Base-by-base conservation (phyloP, 2,329 filamentous ascomycete species). In the Ascomycota sp. region DNA sequence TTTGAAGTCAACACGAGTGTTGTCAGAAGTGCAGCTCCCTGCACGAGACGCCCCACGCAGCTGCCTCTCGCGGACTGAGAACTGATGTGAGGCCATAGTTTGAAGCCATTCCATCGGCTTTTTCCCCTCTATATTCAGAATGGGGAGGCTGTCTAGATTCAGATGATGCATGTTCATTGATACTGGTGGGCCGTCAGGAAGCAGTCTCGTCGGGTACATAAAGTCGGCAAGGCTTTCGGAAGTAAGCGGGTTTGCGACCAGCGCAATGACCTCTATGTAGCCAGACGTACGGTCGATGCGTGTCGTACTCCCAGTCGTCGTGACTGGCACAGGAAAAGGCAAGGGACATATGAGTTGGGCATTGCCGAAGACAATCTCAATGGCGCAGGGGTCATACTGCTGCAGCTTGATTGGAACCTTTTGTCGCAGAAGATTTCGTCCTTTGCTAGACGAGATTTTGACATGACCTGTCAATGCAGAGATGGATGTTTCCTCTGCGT, bases 1-100 rank as follows among this genome's bases (percentile, higher is more conserved):
- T 35, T 64, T 64, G 41, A 65, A 57, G 38, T 59, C 56, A 30
- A 59, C 39, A 0, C 57, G 50, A 4, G 43, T 32, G 3, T 55
- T 46, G 1, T 42, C 25, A 5, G 45, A 34, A 11, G 50, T 38
- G n/a, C 37, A 36, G 13, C 33, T 37, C 1, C 34, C 34, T 11
- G 32, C 32, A 9, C 42, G 33, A 4, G 38, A 32, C 2, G 38
- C 33, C 1, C 51, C 42, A 4, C 57, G 52, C 2, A 56, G 31
- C 3, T 30, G 32, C 31, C 48, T 53, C 37, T 65, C 60, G 10
- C 53, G 48, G 2, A 42, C 25, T 2, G 57, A 61, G 40, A 60
- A 61, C 20, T 48, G 50, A 22, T 53, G 40, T 2, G 51, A 55
- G 4, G 50, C 41, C 7, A 59, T 43, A 2, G 46, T 51, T 2